Evolutionary conservation across 2,329 filamentous ascomycete genomes (phyloP).

Genomic region (Pseudocercospora fuligena): DNA sequence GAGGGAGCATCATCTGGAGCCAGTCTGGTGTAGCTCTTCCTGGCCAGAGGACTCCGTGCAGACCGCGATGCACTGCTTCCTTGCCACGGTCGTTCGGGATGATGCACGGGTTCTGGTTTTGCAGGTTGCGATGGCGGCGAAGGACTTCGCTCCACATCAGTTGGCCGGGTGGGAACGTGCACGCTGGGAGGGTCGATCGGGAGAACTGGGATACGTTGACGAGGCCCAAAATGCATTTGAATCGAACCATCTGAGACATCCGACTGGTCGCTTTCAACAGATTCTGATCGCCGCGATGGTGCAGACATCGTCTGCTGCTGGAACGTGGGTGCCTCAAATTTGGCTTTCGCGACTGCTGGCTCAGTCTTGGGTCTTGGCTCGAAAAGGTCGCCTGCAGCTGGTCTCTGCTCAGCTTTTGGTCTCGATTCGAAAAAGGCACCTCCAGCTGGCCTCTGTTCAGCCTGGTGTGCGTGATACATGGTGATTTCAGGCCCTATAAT

Average conservation of each 20-base stretch:
- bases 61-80: constrained; percentile 32
- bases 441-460: constrained; percentile 50
- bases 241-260: constrained; percentile 24
- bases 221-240: constrained; percentile 26
- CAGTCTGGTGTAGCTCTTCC: constrained; percentile 46
- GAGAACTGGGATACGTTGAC: background rate
- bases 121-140: constrained; percentile 1
- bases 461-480: constrained; percentile 73
- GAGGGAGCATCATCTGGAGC: constrained; percentile 29
- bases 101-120: constrained; percentile 17
- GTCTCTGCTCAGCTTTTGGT: constrained; percentile 41
- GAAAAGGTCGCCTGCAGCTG: constrained; percentile 48
- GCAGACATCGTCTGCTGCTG: constrained; percentile 8
- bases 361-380: constrained; percentile 42
- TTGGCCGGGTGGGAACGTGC: constrained; percentile 14
- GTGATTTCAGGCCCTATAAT: constrained; percentile 77
- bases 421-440: constrained; percentile 50
- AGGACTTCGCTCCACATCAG: constrained; percentile 9
- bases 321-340: background rate
- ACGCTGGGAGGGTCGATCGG: constrained; percentile 12
- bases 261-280: constrained; percentile 22
- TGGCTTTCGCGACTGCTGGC: constrained; percentile 5
- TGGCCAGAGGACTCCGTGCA: constrained; percentile 52
- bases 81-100: constrained; percentile 14
- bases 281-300: constrained; percentile 12